Conservation (phyloP, 2,329 filamentous ascomycete species). For the Exophiala sp. region DNA sequence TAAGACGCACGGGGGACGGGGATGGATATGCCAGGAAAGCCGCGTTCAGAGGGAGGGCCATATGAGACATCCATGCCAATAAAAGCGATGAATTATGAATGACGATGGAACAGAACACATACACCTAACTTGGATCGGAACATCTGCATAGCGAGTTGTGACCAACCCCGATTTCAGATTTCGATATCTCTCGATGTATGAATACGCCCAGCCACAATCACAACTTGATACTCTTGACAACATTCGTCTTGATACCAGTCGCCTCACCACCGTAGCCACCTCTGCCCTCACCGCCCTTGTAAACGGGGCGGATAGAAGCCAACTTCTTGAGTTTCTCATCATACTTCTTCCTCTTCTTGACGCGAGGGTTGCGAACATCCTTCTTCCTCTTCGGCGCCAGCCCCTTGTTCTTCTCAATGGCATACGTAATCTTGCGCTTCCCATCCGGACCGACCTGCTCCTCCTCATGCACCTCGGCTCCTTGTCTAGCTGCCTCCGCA, state of each 20-base stretch:
- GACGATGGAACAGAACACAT: too few relatives aligned
- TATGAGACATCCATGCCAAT: too few relatives aligned
- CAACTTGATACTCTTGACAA: constrained; percentile 91
- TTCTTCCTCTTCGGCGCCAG: constrained; percentile 84
- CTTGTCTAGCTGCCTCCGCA: constrained; percentile 49
- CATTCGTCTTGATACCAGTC: constrained; percentile 88
- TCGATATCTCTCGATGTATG: too few relatives aligned
- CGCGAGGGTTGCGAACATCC: constrained; percentile 86
- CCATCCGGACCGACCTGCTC: constrained; percentile 72
- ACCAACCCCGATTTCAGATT: too few relatives aligned
- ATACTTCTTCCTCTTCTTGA: constrained; percentile 97
- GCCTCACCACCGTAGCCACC: constrained; percentile 86
- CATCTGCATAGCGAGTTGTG: too few relatives aligned
- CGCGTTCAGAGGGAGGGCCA: too few relatives aligned
- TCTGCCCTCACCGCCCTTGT: constrained; percentile 75
- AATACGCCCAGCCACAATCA: constrained; percentile 45
- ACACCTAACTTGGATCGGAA: too few relatives aligned
- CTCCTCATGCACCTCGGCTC: constrained; percentile 57
- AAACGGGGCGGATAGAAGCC: constrained; percentile 74
- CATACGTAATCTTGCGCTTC: constrained; percentile 86
- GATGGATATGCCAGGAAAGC: too few relatives aligned
- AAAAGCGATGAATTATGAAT: too few relatives aligned
- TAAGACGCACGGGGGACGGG: too few relatives aligned
- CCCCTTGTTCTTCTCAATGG: constrained; percentile 97
- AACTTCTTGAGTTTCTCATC: constrained; percentile 98